Evolutionary conservation across 192 early-diverging fungal species (phyloP).

Genomic region (Linnemannia elongata): DNA sequence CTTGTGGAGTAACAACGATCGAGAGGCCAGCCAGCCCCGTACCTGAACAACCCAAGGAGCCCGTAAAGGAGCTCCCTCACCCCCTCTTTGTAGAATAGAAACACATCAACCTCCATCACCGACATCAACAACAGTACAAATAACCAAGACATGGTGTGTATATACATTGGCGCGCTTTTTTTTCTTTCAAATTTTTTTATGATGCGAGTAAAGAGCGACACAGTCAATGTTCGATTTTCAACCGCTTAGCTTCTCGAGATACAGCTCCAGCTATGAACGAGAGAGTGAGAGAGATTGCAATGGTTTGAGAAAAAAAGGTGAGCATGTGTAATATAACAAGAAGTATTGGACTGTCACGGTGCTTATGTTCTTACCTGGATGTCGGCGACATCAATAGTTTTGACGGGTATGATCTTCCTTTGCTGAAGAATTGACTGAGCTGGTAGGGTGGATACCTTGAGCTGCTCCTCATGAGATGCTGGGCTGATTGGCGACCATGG

Average conservation of each 20-base stretch:
- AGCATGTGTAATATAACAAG: background rate
- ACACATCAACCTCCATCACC: background rate
- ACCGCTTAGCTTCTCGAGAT: conserved; percentile 17
- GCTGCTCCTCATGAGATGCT: background rate
- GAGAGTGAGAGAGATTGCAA: background rate
- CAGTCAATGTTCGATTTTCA: background rate
- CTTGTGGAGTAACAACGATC: background rate
- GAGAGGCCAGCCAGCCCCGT: background rate
- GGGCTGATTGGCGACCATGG: conserved; percentile 40
- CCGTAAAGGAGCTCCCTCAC: conserved; percentile 41
- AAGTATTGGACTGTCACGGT: too few species aligned
- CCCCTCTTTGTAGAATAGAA: conserved; percentile 54
- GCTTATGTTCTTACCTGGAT: conserved; percentile 32
- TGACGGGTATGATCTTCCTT: conserved; percentile 48
- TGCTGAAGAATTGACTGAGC: background rate
- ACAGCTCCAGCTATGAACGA: conserved; percentile 21
- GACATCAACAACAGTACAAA: background rate
- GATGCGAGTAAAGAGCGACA: background rate
- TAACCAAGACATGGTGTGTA: background rate
- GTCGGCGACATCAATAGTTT: conserved; percentile 36
- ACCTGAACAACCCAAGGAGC: conserved; percentile 25
- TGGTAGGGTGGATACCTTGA: conserved; percentile 18
- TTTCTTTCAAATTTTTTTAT: background rate
- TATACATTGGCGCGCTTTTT: background rate
- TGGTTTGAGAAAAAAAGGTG: background rate